Conservation (phyloP, 176 grass and related monocot species). For the Musa acuminata region DNA sequence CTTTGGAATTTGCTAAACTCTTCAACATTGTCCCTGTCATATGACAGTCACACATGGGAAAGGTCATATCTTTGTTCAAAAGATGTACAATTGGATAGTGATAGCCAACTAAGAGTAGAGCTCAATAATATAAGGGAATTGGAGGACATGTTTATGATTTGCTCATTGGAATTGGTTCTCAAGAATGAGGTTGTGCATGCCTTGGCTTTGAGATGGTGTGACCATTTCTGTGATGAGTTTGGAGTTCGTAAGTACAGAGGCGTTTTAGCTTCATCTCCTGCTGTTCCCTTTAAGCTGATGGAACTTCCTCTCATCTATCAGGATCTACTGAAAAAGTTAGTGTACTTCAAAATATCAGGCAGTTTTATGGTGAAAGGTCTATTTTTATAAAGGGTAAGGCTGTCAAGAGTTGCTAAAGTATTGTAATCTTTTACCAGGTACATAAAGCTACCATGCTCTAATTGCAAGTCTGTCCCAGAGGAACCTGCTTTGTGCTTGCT, state of each 20-base stretch:
- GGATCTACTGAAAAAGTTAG: slow-evolving; percentile 61
- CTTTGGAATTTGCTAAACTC: slow-evolving; percentile 71
- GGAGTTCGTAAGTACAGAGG: slow-evolving; percentile 36
- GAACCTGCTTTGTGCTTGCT: slow-evolving; percentile 89
- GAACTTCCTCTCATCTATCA: slow-evolving; percentile 80
- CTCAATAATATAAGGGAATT: slow-evolving; percentile 61
- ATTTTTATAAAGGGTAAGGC: not conserved
- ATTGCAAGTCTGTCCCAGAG: slow-evolving; percentile 71
- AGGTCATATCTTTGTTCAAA: slow-evolving; percentile 51
- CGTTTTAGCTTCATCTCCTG: slow-evolving; percentile 49
- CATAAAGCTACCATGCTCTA: slow-evolving; percentile 68
- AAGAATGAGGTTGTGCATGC: slow-evolving; percentile 56
- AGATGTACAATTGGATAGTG: slow-evolving; percentile 32
- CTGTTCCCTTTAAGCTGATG: slow-evolving; percentile 85
- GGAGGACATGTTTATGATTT: slow-evolving; percentile 70
- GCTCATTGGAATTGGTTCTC: slow-evolving; percentile 55
- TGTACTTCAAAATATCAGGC: not conserved
- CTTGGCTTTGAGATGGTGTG: slow-evolving; percentile 71
- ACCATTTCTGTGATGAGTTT: slow-evolving; percentile 79
- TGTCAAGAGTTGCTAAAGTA: not conserved
- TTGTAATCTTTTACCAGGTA: slow-evolving; percentile 38
- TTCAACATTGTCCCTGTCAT: slow-evolving; percentile 39
- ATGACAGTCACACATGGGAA: slow-evolving; percentile 76
- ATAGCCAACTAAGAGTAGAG: slow-evolving; percentile 40
- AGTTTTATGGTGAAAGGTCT: slow-evolving; percentile 20